Evolutionary conservation across 129 eudicot genomes (phyloP), one percentile per base, ranked within the genome.

Genomic region (Logfia minima): DNA sequence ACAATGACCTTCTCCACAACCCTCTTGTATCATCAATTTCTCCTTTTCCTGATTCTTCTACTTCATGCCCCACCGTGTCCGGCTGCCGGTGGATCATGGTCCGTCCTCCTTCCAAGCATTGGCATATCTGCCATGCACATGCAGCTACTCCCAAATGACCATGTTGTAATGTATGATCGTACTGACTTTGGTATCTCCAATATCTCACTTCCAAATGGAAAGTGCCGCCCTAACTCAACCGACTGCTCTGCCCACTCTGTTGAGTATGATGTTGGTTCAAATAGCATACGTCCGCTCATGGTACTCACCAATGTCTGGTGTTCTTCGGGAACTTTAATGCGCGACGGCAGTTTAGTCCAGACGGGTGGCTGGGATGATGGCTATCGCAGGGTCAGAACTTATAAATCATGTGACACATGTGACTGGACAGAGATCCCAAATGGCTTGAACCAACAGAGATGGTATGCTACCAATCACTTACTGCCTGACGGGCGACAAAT

Each of bases 61-160:
- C 75, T 79, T 48, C 48, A 81, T 52, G 26, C n/a, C 0, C 58
- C 22, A 39, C 68, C 72, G 22, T 75, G 70, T 74, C 70, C 14
- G 8, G 69, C 78, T 0, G 77, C 66, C 26, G 93, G 86, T 0
- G 93, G 90, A 68, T 63, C 74, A 34, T 91, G 97, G 97, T 24
- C 26, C 1, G 26, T 24, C 26, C 26, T 24, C 26, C 26, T 24
- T 60, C 56, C 84, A 39, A 91, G 67, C 85, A 72, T 81, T 6
- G 97, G 93, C 71, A 79, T 85, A 58, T 81, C 93, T 1, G 85
- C 93, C 85, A 91, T 91, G 97, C 97, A 88, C 93, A 91, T 91
- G 97, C 93, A 91, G 21, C 97, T 88, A 55, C 83, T 91, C 14
- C 68, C 79, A 77, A 83, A 78, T 68, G 90, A 91, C 74, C 89